Base-by-base conservation (phyloP, 2,329 filamentous ascomycete genomes). In the Cucurbitaria berberidis region DNA sequence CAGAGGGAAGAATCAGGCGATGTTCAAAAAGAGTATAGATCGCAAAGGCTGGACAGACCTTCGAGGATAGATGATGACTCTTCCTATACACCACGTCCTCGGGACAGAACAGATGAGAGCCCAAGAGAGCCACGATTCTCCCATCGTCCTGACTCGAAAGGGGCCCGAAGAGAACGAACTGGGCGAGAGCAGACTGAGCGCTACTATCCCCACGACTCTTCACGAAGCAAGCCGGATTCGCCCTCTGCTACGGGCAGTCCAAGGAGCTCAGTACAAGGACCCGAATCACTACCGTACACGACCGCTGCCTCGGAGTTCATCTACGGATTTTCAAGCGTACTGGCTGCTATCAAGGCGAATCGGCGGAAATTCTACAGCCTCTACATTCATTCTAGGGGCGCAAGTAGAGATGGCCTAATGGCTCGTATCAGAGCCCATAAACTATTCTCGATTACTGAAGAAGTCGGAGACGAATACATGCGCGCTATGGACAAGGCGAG, bases 301-400 rank as follows among this genome's bases (percentile, higher is more conserved):
- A 96, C 91, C 0, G 89, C 93, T 0, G 90, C 91, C 5, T 96
- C 93, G 0, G 89, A 96, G 57, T 98, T 97, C 64, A 80, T 99
- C 2, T 98, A 96, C 70, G 95, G 95, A 5, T 85, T 84, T 39
- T 90, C 89, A 2, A 86, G 90, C 1, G 91, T 98, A 19, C 82
- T 89, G 57, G 89, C 93, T 18, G 93, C 92, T 0, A 78, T 99
- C 18, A 86, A 82, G 60, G 84, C 85, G 39, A 80, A 80, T 10
- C 82, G 86, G 29, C 86, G 95, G 51, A 86, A 90, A 66, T 76
- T 96, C 2, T 96, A 97, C 78, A 89, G 87, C 48, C 82, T 99
- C 3, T 96, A 98, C 72, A 79, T 96, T 8, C 76, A 77, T 53
- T 51, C 42, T 7, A 60, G 69, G 35, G 67, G 66, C 7, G 34